Conservation (phyloP, 352 stramenopile genomes). For the Globisporangium recalcitrans region DNA sequence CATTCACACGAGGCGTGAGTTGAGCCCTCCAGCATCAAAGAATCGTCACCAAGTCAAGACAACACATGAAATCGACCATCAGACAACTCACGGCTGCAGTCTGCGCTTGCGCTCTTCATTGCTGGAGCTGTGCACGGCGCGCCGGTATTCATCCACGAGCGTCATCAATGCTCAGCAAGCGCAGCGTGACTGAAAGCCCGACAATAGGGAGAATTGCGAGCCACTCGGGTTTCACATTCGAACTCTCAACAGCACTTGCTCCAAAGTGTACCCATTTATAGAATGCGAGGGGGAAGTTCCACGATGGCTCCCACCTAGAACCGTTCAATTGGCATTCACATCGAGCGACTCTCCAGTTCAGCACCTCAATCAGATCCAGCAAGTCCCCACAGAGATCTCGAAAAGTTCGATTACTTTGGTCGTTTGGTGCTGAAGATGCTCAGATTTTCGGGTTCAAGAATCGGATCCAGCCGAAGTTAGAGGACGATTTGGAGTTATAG, state of each 20-base stretch:
- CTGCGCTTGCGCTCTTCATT: conserved; percentile 26
- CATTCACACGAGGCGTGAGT: not conserved
- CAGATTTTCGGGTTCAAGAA: too few relatives aligned
- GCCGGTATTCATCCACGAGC: conserved; percentile 59
- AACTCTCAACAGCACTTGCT: not conserved
- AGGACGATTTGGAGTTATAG: too few relatives aligned
- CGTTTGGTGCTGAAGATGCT: too few relatives aligned
- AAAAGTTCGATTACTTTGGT: too few relatives aligned
- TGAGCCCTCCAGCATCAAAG: not conserved
- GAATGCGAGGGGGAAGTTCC: not conserved
- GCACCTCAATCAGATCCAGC: too few relatives aligned
- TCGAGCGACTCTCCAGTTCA: too few relatives aligned
- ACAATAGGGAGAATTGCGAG: not conserved
- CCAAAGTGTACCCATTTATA: not conserved
- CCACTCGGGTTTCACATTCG: not conserved
- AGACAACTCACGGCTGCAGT: conserved; percentile 33
- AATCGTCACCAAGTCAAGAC: not conserved
- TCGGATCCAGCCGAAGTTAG: too few relatives aligned
- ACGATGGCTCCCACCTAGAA: too few relatives aligned
- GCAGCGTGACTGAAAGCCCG: not conserved
- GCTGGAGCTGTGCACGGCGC: conserved; percentile 34
- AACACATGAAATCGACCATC: not conserved
- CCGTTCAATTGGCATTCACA: too few relatives aligned
- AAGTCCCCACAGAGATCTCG: too few relatives aligned
- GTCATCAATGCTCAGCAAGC: conserved; percentile 31